phyloP scores from a whole-genome alignment of 1,139 yeast genomes.

The Waltiozyma sp. region DNA sequence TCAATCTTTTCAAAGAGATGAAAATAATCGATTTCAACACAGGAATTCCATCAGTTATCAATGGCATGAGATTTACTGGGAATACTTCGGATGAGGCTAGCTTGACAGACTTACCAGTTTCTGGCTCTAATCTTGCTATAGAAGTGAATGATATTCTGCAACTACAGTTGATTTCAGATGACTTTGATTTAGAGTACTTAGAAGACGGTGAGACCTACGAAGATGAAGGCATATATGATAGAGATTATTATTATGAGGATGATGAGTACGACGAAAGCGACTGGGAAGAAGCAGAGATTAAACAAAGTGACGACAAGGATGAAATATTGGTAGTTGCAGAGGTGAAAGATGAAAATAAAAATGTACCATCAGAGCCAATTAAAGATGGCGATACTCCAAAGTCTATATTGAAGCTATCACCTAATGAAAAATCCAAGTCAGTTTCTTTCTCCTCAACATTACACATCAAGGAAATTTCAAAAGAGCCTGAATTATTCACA shows the following conservation, averaged over 20 bases:
- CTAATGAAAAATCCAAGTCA: constrained; percentile 24
- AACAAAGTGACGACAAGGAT: background rate
- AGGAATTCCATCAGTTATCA: background rate
- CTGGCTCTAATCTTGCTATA: constrained; percentile 24
- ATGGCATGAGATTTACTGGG: background rate
- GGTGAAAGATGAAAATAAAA: constrained; percentile 2
- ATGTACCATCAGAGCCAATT: background rate
- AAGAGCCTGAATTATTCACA: constrained; percentile 1
- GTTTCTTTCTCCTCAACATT: constrained; percentile 39
- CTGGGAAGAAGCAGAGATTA: constrained; percentile 11
- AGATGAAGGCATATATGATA: background rate
- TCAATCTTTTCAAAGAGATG: constrained; percentile 30
- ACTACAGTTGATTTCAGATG: constrained; percentile 43
- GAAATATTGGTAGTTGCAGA: constrained; percentile 11
- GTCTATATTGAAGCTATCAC: background rate
- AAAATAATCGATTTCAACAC: background rate
- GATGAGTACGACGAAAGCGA: constrained; percentile 14
- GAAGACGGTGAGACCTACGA: constrained; percentile 15
- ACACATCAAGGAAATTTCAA: constrained; percentile 41
- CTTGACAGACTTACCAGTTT: background rate
- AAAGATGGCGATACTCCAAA: background rate
- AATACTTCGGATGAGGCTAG: background rate
- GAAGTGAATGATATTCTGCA: constrained; percentile 26
- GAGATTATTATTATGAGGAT: constrained; percentile 8
- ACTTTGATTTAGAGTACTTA: constrained; percentile 28